phyloP scores from a whole-genome alignment of 768 basidiomycete genomes.

The Mycena rosella region DNA sequence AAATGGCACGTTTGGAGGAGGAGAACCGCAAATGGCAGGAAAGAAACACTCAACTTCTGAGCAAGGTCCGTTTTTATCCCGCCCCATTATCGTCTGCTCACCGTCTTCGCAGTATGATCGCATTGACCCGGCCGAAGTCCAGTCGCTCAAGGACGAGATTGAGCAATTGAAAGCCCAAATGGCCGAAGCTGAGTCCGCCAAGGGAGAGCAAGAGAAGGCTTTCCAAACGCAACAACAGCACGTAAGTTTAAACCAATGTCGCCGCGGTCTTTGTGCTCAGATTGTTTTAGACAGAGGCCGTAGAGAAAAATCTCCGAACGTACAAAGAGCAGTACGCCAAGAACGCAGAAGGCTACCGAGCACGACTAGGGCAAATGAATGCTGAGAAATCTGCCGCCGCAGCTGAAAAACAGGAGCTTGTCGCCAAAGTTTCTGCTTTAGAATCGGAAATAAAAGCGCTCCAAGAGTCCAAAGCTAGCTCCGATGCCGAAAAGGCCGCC shows the following conservation, averaged over 20 bases:
- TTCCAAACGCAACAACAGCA: slow-evolving; percentile 43
- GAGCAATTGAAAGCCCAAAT: slow-evolving; percentile 57
- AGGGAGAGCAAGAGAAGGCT: slow-evolving; percentile 47
- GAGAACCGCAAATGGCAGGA: slow-evolving; percentile 89
- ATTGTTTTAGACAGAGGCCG: slow-evolving; percentile 50
- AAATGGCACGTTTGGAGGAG: slow-evolving; percentile 77
- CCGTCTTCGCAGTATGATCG: slow-evolving; percentile 76
- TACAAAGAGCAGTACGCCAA: slow-evolving; percentile 43
- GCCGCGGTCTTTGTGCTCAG: neutral
- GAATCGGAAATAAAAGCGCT: slow-evolving; percentile 52
- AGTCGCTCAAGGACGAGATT: slow-evolving; percentile 82
- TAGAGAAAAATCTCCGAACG: slow-evolving; percentile 59
- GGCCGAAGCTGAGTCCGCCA: slow-evolving; percentile 19
- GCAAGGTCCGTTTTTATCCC: slow-evolving; percentile 65
- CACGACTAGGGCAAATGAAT: slow-evolving; percentile 52
- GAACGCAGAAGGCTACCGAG: slow-evolving; percentile 41
- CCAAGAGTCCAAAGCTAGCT: slow-evolving; percentile 40
- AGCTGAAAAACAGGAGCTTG: slow-evolving; percentile 55
- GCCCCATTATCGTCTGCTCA: slow-evolving; percentile 6
- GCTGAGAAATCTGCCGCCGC: slow-evolving; percentile 49
- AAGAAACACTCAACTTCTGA: slow-evolving; percentile 82
- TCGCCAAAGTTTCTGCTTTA: slow-evolving; percentile 52
- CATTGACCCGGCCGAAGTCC: slow-evolving; percentile 88
- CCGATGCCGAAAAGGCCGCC: slow-evolving; percentile 39
- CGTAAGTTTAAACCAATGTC: slow-evolving; percentile 41